phyloP scores from a whole-genome alignment of 73 alveolate genomes.

The Durusdinium trenchii region DNA sequence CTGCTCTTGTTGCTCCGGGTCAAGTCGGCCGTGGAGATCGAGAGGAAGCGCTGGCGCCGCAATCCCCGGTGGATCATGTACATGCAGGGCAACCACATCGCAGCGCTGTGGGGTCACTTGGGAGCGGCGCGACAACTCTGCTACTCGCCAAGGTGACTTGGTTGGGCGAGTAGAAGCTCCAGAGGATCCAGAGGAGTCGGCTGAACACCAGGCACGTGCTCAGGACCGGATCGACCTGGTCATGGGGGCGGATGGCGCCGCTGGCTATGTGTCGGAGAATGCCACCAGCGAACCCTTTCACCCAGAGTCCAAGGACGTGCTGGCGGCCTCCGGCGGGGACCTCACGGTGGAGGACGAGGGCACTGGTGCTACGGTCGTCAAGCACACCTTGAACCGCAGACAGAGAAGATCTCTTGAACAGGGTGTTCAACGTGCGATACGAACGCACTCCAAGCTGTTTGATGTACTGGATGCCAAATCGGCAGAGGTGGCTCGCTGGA shows the following conservation, averaged over 20 bases:
- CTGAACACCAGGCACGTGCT: background rate
- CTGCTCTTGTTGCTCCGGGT: background rate
- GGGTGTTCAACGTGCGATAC: background rate
- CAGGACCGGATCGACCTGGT: background rate
- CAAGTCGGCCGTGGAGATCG: background rate
- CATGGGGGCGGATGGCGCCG: background rate
- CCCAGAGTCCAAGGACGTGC: background rate
- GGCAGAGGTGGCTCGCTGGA: background rate
- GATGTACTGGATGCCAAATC: background rate
- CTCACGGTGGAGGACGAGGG: no score
- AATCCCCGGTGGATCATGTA: conserved; percentile 13
- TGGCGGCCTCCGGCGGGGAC: no score
- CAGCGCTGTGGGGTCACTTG: background rate
- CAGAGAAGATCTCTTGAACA: background rate
- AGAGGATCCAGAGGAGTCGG: no score
- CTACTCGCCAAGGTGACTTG: no score
- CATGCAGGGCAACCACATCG: no score
- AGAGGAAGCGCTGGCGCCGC: background rate
- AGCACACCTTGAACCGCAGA: background rate
- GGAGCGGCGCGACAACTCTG: background rate
- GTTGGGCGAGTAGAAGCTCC: no score
- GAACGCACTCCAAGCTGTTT: background rate
- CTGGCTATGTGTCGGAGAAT: background rate
- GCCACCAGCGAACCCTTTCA: background rate
- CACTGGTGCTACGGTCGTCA: background rate